These are phyloP conservation scores for Boletus pseudo-olivaceus DNA, from an alignment of 768 basidiomycete genomes.

Conservation along the genomic window DNA sequence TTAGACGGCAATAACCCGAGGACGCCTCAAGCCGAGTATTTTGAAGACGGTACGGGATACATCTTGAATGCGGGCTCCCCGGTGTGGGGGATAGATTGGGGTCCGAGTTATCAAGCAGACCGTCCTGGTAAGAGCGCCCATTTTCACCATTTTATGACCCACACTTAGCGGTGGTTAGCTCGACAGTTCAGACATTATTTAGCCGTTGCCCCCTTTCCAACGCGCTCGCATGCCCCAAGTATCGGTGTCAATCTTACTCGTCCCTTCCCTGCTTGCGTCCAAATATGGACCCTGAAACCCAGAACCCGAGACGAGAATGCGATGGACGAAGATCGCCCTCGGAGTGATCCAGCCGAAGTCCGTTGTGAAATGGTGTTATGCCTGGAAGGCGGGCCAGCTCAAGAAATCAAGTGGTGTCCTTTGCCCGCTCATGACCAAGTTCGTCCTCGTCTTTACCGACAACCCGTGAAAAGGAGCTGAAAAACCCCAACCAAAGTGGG, in stretches of 20 bases:
- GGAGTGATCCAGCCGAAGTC: constrained; percentile 35
- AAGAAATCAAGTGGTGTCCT: constrained; percentile 91
- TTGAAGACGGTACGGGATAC: constrained; percentile 56
- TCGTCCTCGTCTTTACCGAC: constrained; percentile 14
- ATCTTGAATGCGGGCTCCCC: constrained; percentile 87
- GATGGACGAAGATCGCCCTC: constrained; percentile 25
- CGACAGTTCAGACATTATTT: constrained; percentile 70
- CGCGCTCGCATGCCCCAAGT: constrained; percentile 57
- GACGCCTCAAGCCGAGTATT: constrained; percentile 49
- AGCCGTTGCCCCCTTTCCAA: constrained; percentile 74
- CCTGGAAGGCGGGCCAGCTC: constrained; percentile 73
- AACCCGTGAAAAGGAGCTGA: neutral
- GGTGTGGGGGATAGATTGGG: constrained; percentile 93
- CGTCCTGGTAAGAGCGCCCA: constrained; percentile 41
- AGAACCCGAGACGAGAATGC: constrained; percentile 3
- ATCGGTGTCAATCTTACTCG: constrained; percentile 58
- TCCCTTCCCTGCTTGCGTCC: constrained; percentile 66
- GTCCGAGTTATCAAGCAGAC: constrained; percentile 67
- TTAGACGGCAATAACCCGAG: neutral
- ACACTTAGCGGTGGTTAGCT: constrained; percentile 33
- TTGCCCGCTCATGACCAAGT: constrained; percentile 71
- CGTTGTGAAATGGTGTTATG: constrained; percentile 85
- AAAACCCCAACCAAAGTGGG: constrained; percentile 13
- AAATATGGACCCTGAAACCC: constrained; percentile 72
- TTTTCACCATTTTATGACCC: neutral